A percentile compares a stretch with the other conserved stretches of the same genome.
Evolutionary conservation across 805 yeast species (phyloP).

Genomic region (Candida berthetii): DNA sequence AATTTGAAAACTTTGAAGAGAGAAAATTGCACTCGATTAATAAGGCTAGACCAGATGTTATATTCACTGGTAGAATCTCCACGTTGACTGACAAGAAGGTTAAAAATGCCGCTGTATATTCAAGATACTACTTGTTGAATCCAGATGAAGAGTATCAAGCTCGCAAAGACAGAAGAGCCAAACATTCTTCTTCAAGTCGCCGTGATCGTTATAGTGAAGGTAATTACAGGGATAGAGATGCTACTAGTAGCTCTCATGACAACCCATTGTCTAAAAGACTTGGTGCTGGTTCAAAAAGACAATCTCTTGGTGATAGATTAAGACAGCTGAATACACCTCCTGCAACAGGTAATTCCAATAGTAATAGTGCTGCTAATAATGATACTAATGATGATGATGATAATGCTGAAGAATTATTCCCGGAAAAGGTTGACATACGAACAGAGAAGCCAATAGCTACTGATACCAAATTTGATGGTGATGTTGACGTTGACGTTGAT

Average conservation of each 20-base stretch:
- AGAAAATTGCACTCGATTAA: slow-evolving; percentile 7
- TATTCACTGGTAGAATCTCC: slow-evolving; percentile 12
- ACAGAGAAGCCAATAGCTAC: too few species aligned
- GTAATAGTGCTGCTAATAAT: neutral
- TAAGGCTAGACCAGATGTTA: slow-evolving; percentile 8
- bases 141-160: slow-evolving; percentile 10
- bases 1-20: slow-evolving; percentile 1
- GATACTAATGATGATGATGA: slow-evolving; percentile 1
- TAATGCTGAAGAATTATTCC: slow-evolving; percentile 14
- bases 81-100: slow-evolving; percentile 17
- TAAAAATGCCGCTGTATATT: slow-evolving; percentile 18
- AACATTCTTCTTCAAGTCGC: too few species aligned
- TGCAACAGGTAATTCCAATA: neutral
- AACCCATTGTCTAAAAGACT: too few species aligned
- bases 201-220: too few species aligned
- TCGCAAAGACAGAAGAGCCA: too few species aligned
- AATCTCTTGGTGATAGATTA: neutral
- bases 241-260: too few species aligned
- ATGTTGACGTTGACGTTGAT: too few species aligned
- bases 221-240: too few species aligned
- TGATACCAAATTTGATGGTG: neutral
- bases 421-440: neutral
- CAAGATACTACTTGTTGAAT: slow-evolving; percentile 20
- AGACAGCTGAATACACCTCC: too few species aligned
- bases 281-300: neutral